Conservation (phyloP, 2,329 filamentous ascomycete genomes). For the Thermochaetoides dissita region DNA sequence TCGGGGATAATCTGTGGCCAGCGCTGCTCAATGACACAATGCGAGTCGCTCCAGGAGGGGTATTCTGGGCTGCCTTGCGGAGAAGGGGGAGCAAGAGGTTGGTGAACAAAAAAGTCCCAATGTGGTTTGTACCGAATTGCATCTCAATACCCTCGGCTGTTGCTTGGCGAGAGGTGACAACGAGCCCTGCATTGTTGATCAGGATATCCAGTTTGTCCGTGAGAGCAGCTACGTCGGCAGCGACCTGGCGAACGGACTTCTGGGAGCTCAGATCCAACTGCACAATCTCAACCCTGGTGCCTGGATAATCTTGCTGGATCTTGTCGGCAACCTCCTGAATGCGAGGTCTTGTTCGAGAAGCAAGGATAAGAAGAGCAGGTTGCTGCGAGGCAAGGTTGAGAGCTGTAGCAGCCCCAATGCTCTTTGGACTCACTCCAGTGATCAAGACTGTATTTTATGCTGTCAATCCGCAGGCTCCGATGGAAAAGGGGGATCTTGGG, state of each 20-base stretch:
- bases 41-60: slow-evolving; percentile 19
- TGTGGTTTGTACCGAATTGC: slow-evolving; percentile 30
- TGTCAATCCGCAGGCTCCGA: neutral
- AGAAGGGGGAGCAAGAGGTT: slow-evolving; percentile 33
- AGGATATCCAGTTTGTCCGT: slow-evolving; percentile 26
- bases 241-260: slow-evolving; percentile 23
- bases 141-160: slow-evolving; percentile 23
- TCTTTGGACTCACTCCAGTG: slow-evolving; percentile 28
- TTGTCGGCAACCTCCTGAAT: slow-evolving; percentile 24
- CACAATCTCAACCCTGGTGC: slow-evolving; percentile 22
- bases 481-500: neutral
- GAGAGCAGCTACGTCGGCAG: slow-evolving; percentile 19
- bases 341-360: slow-evolving; percentile 29
- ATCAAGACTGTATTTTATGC: slow-evolving; percentile 21
- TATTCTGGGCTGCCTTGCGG: slow-evolving; percentile 20
- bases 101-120: slow-evolving; percentile 35
- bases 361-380: slow-evolving; percentile 28
- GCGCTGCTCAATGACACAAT: slow-evolving; percentile 30
- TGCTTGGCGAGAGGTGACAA: slow-evolving; percentile 20
- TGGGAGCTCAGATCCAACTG: slow-evolving; percentile 26
- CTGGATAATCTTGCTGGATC: slow-evolving; percentile 15
- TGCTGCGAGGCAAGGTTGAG: slow-evolving; percentile 30
- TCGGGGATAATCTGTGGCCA: slow-evolving; percentile 26
- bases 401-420: slow-evolving; percentile 28
- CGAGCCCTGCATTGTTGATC: slow-evolving; percentile 29